Evolutionary conservation across 140 eudicot species (phyloP), one percentile per base, ranked within the genome.

Genomic region (Ambrosia hybrid): DNA sequence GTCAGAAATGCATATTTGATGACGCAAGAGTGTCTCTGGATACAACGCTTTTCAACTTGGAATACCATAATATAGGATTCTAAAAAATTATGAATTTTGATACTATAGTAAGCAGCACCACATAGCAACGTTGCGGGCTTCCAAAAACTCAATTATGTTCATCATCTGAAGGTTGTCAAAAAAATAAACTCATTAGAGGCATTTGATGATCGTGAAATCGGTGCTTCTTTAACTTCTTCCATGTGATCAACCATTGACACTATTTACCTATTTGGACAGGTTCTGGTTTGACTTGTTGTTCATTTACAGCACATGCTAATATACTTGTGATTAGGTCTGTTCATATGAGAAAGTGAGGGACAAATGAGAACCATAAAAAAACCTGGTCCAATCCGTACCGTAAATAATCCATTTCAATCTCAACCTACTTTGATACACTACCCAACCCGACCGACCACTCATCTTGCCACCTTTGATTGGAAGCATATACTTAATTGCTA

Each of bases 131-230:
- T 26, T 84, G 82, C 56, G 76, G 60, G 64, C 81, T 75, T 62
- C 70, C 73, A 8, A 77, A 76, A 33, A 68, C 16, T 87, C 87
- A 82, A 1, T 68, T 79, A 56, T 75, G 53, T 30, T 82, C 91
- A 60, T 73, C 81, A 21, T 81, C 87, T 0, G 75, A 74, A 5
- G 89, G 91, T 74, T 89, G 89, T 8, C 81, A 82, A 33, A 84
- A 87, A 89, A 21, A 21, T 21, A 55, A 89, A 85, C 78, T 86
- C 96, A 41, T 86, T 92, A 21, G 26, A 21, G 26, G 85, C 79
- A 77, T 75, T 80, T 15, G 90, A 75, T 72, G 68, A 39, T 38
- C 63, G 62, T 12, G 5, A 38, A 38, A 38, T 4, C 41, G 41
- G 5, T 38, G 87, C 71, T 46, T 21, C 43, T n/a, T 15, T n/a